Evolutionary conservation across 495 filamentous ascomycete species (phyloP), one percentile per base, ranked within the genome.

Genomic region (Opeltia flavorubescens): DNA sequence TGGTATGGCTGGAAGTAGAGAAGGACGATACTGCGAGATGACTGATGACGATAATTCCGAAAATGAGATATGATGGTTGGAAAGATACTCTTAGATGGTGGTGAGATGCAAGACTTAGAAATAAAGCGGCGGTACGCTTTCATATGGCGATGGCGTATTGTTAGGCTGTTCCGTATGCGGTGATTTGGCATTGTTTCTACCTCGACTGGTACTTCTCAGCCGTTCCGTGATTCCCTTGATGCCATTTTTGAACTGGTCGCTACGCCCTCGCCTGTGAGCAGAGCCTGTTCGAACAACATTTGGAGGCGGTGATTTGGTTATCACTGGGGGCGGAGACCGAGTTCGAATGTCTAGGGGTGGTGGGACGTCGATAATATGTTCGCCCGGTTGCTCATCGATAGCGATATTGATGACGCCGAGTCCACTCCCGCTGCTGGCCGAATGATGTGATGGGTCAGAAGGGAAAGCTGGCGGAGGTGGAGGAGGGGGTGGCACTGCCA

Each of bases 331-430:
- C 64, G 66, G 17, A 62, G 62, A 30, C 66, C 57, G 4, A 63
- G 45, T 40, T 55, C 56, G 9, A 61, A 65, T 30, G 65, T 47
- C 24, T 11, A 51, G 59, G 5, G 55, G 46, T 9, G 51, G 46
- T 5, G 59, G 53, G 7, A 58, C 53, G 13, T 61, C 53, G 0
- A 60, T 55, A 9, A 56, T 62, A 38, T 62, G 55, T 43, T 70
- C 63, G 52, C 38, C 66, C 47, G 57, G 50, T 65, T 78, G 68
- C 17, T 86, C 80, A 48, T 78, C 75, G 61, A 84, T 79, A n/a
- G 79, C 79, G 50, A 86, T 80, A 50, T 83, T 79, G 45, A 86
- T 86, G 18, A 77, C 77, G 4, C 73, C 81, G 0, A 58, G 47
- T 40, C 50, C 50, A 28, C 53, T 55, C 24, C 44, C 54, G 39